Base-by-base conservation (phyloP, 2,329 filamentous ascomycete genomes). In the Ophiostoma quercus region DNA sequence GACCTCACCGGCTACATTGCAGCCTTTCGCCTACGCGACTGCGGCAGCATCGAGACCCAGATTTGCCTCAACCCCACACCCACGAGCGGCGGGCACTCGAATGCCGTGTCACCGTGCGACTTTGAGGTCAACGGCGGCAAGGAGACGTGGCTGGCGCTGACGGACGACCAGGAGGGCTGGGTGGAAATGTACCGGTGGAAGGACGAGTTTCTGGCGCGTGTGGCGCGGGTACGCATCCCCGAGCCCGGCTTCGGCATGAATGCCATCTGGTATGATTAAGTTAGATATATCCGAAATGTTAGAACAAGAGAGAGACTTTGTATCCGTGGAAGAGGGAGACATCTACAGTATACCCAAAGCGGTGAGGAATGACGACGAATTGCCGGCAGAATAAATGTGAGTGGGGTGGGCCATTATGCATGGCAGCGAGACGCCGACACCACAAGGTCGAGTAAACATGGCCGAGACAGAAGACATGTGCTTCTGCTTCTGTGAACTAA, bases 211-310 rank as follows among this genome's bases (percentile, higher is more conserved):
- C 80, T 96, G 68, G 89, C 87, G 1, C 83, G 92, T 3, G 92
- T 96, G 8, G 92, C 92, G 19, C 84, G 91, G 72, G 82, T 91
- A 73, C 88, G 92, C 74, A 88, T 96, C 51, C 88, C 88, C 6
- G 92, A 96, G 81, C 91, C 91, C n/a, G 92, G 92, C 1, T 96
- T 96, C 78, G 92, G 92, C 1, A 96, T 96, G 92, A 96, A 96
- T 80, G 92, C 92, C n/a, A 93, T 96, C 73, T 96, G 92, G 92
- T 95, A 95, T 78, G 90, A 96, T 43, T 70, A 32, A 67, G n/a
- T 51, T n/a, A 51, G 43, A 51, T 12, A 51, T 19, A 4, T 5
- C 14, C 2, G 39, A 41, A 12, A 41, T 41, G 11, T 34, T 34
- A 34, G 34, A 34, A 34, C 34, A 34, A 6, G 9, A 60, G 22